phyloP scores from a whole-genome alignment of 2,329 filamentous ascomycete genomes.

The Alternaria consortialis region DNA sequence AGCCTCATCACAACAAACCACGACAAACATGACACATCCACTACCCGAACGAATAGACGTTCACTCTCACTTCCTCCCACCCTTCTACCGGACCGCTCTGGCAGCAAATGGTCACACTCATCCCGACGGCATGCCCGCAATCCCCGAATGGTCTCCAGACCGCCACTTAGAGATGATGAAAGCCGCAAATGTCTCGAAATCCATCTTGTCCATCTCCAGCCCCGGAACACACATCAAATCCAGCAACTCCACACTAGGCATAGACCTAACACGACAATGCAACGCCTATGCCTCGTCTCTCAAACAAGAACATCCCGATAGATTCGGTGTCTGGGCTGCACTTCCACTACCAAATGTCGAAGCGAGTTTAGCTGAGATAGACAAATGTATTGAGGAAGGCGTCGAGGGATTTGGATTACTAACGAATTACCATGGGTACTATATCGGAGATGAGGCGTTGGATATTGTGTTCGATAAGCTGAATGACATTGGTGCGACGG shows the following conservation, averaged over 20 bases:
- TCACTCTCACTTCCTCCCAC: slow-evolving; percentile 59
- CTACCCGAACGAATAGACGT: slow-evolving; percentile 55
- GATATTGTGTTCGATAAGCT: slow-evolving; percentile 60
- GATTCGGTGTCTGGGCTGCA: slow-evolving; percentile 64
- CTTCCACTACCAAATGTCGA: slow-evolving; percentile 62
- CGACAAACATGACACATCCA: slow-evolving; percentile 25
- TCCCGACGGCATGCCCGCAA: slow-evolving; percentile 61
- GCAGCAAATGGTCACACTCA: slow-evolving; percentile 54
- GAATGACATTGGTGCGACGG: slow-evolving; percentile 56
- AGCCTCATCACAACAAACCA: not conserved
- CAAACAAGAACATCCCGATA: slow-evolving; percentile 48
- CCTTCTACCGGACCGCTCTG: slow-evolving; percentile 54
- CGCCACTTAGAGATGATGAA: slow-evolving; percentile 63
- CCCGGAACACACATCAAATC: slow-evolving; percentile 61
- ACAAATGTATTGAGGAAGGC: slow-evolving; percentile 52
- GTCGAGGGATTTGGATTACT: slow-evolving; percentile 63
- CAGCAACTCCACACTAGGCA: slow-evolving; percentile 49
- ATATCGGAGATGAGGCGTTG: slow-evolving; percentile 60
- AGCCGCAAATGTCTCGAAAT: slow-evolving; percentile 58
- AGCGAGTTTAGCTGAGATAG: slow-evolving; percentile 60
- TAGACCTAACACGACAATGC: slow-evolving; percentile 51
- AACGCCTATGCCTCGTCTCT: slow-evolving; percentile 55
- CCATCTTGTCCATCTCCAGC: slow-evolving; percentile 64
- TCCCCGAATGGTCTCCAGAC: slow-evolving; percentile 58
- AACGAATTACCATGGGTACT: slow-evolving; percentile 63